phyloP scores from a whole-genome alignment of 202 grass and related monocot species.

The Eragrostis tef region DNA sequence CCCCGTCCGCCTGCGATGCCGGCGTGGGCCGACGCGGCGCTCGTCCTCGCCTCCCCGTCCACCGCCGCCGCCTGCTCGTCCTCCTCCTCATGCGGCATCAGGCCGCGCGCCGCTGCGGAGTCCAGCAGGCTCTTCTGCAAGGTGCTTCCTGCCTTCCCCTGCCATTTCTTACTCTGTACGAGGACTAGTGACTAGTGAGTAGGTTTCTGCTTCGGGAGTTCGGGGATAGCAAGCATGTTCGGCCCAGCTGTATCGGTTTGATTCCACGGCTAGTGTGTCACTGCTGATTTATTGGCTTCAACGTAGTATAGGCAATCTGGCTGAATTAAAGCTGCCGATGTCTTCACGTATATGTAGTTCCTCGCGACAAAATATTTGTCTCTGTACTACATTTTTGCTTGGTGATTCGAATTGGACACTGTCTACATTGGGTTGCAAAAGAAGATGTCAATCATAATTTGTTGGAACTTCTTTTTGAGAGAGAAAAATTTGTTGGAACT shows the following conservation, averaged over 20 bases:
- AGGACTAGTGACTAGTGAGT: neutral
- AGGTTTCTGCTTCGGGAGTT: neutral
- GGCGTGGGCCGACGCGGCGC: conserved; percentile 61
- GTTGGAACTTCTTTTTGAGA: no score
- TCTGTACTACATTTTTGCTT: neutral
- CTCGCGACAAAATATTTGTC: neutral
- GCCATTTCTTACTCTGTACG: conserved; percentile 8
- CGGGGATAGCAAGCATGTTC: neutral
- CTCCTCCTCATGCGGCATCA: conserved; percentile 29
- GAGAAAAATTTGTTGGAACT: no score
- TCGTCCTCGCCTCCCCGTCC: conserved; percentile 44
- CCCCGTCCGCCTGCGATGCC: conserved; percentile 39
- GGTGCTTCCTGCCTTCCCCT: conserved; percentile 18
- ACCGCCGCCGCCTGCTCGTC: conserved; percentile 38
- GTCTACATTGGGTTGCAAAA: neutral
- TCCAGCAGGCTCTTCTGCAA: conserved; percentile 52
- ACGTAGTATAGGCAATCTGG: neutral
- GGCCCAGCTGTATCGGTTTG: neutral
- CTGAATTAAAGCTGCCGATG: neutral
- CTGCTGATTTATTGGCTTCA: neutral
- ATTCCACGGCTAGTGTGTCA: conserved; percentile 13
- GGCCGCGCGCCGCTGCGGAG: conserved; percentile 36
- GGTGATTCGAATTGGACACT: neutral
- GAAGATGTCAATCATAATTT: neutral
- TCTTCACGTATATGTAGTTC: neutral